Base-by-base conservation (phyloP, 257 asterid species). In the Solanum etuberosum region DNA sequence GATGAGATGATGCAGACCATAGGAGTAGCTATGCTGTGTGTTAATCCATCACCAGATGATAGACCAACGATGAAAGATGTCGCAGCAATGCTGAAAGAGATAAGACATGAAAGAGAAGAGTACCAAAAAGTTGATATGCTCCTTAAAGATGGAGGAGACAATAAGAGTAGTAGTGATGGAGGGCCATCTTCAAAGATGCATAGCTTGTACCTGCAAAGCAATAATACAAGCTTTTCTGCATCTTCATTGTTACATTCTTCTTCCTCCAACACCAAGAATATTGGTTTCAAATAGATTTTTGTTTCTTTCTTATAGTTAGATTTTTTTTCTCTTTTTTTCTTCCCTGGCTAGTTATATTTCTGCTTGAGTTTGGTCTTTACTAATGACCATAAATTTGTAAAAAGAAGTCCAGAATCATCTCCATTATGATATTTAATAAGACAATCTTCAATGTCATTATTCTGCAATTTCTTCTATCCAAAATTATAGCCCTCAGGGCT, bases 21-120 rank as follows among this genome's bases (percentile, higher is more conserved):
- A 86, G 98, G 98, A 81, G 97, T 96, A 34, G 98, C 98, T 2
- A 90, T 94, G 91, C 95, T 94, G 0, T 96, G 98, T 25, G 98
- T 94, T 35, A 89, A 94, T 35, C 95, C 95, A 5, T 82, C 89
- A 2, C 98, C 98, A 1, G 93, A 92, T 3, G 97, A 96, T 37
- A 91, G 98, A 90, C 98, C 98, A 8, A 90, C 95, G 5, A 94
- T 96, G 98, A 96, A 93, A 88, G 98, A 96, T 85, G 89, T 94
- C 7, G 94, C 97, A 2, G 98, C 98, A 16, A 94, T 96, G 98
- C 91, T 96, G 6, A 91, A 88, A 90, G 98, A 96, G 88, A 92
- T 96, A 83, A 92, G 96, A 91, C 94, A 88, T 2, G 98, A 93
- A 38, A 91, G 94, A 81, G 94, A 96, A 83, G 98, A 94, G 83